phyloP scores from a whole-genome alignment of 2,329 filamentous ascomycete genomes.

The Penicillium hordei region DNA sequence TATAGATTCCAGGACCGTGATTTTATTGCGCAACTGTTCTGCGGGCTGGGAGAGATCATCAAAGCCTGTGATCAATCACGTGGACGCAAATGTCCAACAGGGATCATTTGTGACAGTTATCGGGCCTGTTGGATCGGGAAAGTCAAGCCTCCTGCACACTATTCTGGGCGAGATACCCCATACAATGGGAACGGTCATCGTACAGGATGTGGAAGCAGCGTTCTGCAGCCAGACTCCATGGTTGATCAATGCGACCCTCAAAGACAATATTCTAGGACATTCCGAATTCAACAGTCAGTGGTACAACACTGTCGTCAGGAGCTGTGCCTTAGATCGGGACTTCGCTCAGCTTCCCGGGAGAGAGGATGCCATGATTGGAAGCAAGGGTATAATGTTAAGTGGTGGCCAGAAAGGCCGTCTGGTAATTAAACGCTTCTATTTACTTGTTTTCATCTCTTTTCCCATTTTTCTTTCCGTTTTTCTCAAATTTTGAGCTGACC shows the following conservation, averaged over 20 bases:
- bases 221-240: constrained; percentile 66
- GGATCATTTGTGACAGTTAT: too few species aligned
- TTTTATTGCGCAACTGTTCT: too few species aligned
- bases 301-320: constrained; percentile 52
- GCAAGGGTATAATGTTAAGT: background rate
- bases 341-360: background rate
- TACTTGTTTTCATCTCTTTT: background rate
- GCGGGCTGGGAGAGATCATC: too few species aligned
- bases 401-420: background rate
- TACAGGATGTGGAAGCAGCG: background rate
- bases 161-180: constrained; percentile 80
- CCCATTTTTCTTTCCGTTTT: too few species aligned
- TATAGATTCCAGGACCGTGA: too few species aligned
- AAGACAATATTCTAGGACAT: constrained; percentile 63
- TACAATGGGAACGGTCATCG: constrained; percentile 55
- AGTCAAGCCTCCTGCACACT: constrained; percentile 65
- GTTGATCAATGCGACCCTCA: constrained; percentile 77
- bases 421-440: background rate
- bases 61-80: too few species aligned
- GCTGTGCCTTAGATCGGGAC: constrained; percentile 7
- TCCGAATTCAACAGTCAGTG: constrained; percentile 64
- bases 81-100: too few species aligned
- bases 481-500: background rate
- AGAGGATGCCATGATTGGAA: background rate
- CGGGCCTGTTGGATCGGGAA: constrained; percentile 49